Evolutionary conservation across 2,329 filamentous ascomycete species (phyloP).

Genomic region (Beauveria bassiana): DNA sequence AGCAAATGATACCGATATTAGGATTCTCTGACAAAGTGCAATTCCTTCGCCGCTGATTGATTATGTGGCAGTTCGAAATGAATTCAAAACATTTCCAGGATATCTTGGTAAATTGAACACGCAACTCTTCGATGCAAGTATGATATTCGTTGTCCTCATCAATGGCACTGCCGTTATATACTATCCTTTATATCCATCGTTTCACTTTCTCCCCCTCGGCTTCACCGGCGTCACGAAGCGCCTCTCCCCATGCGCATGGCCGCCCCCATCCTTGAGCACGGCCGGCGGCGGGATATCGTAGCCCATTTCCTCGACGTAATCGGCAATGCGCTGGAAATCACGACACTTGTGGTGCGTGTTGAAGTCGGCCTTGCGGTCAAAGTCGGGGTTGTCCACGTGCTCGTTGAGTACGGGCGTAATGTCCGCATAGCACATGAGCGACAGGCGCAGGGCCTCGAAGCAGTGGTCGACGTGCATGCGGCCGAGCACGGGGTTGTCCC

Average conservation of each 20-base stretch:
- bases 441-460: constrained; percentile 22
- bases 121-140: neutral
- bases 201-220: neutral
- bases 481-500: constrained; percentile 2
- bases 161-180: neutral
- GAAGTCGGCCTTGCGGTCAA: constrained; percentile 11
- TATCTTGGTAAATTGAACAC: neutral
- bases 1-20: neutral
- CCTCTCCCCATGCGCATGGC: neutral
- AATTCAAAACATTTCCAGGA: no score
- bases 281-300: constrained; percentile 5
- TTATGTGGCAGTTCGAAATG: no score
- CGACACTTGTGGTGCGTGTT: constrained; percentile 13
- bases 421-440: constrained; percentile 12
- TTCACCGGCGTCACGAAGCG: constrained; percentile 6
- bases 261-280: neutral
- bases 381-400: neutral
- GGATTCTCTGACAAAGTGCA: neutral
- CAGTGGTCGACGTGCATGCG: constrained; percentile 23
- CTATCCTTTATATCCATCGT: neutral
- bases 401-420: constrained; percentile 12
- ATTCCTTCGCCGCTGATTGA: neutral
- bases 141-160: neutral
- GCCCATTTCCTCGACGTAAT: constrained; percentile 10
- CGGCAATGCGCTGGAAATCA: constrained; percentile 8